phyloP scores from a whole-genome alignment of 2,329 filamentous ascomycete genomes.

The Aspergillus tamarii region DNA sequence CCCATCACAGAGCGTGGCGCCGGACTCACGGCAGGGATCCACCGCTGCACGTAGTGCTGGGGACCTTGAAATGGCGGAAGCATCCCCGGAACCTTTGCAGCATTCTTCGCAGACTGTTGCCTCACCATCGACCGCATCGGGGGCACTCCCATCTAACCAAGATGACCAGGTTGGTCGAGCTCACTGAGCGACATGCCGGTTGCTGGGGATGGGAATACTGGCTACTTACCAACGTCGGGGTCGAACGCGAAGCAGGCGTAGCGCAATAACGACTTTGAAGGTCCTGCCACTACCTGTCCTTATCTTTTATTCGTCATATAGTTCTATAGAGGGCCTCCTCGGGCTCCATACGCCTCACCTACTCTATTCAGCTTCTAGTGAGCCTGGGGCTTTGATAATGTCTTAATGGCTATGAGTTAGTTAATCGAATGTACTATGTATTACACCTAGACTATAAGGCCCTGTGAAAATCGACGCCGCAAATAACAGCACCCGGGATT shows the following conservation, averaged over 20 bases:
- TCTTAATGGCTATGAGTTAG: background rate
- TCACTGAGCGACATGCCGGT: background rate
- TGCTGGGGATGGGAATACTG: too few species aligned
- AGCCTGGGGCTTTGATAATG: background rate
- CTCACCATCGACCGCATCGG: background rate
- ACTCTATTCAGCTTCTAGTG: background rate
- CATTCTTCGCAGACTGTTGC: background rate
- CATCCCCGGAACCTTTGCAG: background rate
- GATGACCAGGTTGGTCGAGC: background rate
- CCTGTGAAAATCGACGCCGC: too few species aligned
- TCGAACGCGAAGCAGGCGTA: too few species aligned
- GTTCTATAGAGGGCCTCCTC: background rate
- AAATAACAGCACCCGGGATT: too few species aligned
- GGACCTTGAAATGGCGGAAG: background rate
- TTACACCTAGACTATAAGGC: too few species aligned
- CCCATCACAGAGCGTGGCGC: slow-evolving; percentile 9
- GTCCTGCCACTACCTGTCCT: background rate
- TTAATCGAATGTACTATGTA: background rate
- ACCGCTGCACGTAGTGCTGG: background rate
- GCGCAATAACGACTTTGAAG: background rate
- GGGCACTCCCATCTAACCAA: background rate
- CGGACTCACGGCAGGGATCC: slow-evolving; percentile 6
- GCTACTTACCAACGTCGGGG: background rate
- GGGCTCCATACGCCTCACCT: too few species aligned
- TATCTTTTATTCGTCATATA: background rate